Base-by-base conservation (phyloP, 2,329 filamentous ascomycete species). In the Fusarium bulbicola region DNA sequence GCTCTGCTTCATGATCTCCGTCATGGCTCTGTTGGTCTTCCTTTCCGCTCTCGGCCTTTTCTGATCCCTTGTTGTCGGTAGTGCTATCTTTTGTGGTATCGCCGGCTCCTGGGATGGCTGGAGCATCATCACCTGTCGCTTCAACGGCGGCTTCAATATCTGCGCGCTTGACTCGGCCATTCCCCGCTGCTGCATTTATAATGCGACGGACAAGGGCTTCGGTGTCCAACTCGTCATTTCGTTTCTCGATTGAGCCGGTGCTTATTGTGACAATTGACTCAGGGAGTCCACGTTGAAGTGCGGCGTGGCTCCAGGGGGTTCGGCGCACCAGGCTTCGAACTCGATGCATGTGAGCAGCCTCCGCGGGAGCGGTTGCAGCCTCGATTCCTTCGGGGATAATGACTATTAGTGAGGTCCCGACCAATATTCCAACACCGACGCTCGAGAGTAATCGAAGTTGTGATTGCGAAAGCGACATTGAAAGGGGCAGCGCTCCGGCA, bases 331-430 rank as follows among this genome's bases (percentile, higher is more conserved):
- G 61, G 36, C 74, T 79, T 63, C 81, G 75, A 21, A 79, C 72
- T 63, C 79, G 79, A 74, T 84, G 84, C 57, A 82, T 75, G 52
- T 85, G 83, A 15, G 81, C 72, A 12, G 80, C 75, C 64, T 84
- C 80, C 5, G 83, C 82, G 6, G 87, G 84, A 20, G 87, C 91
- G 76, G 96, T 94, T 64, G 98, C 88, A 7, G 96, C 95, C 80
- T 98, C 95, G 67, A 98, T 92, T 42, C 96, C 96, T 82, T 99
- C 96, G 2, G 96, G 96, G 78, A 99, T 97, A 79, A 99, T 98
- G 37, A 99, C 95, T 73, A 98, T 95, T 73, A 99, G 88, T 3
- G 95, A 95, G 34, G 96, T 98, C 40, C 96, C 96, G 21, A 99
- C 95, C 14, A 99, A 86, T 58, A 99, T 93, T 49, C 96, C 96